phyloP scores from a whole-genome alignment of 306 rosid species.

The Phaseolus lunatus region DNA sequence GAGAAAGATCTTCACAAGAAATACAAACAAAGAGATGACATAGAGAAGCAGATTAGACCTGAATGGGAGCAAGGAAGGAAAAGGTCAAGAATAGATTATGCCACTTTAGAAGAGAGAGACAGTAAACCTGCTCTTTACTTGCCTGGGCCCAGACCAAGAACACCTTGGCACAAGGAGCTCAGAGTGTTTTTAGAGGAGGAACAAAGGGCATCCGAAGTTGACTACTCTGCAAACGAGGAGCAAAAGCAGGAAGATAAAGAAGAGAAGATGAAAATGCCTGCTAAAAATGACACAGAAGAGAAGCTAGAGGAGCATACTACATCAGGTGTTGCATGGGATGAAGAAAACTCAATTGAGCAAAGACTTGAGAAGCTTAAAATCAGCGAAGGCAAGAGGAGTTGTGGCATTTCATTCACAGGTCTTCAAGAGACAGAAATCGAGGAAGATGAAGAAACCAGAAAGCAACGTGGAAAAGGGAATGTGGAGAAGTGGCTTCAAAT shows the following conservation, averaged over 20 bases:
- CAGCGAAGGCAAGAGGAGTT: slow-evolving; percentile 53
- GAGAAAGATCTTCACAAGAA: slow-evolving; percentile 91
- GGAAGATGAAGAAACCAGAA: slow-evolving; percentile 86
- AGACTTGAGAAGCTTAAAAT: slow-evolving; percentile 62
- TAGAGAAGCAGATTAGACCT: slow-evolving; percentile 81
- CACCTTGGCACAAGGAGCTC: slow-evolving; percentile 83
- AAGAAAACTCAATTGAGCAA: slow-evolving; percentile 56
- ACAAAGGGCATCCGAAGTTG: slow-evolving; percentile 69
- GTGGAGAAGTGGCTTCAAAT: slow-evolving; percentile 95
- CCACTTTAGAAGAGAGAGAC: slow-evolving; percentile 59
- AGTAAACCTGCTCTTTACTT: slow-evolving; percentile 59
- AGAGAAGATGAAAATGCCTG: slow-evolving; percentile 45
- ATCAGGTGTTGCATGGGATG: slow-evolving; percentile 57
- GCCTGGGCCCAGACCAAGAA: slow-evolving; percentile 64
- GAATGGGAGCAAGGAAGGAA: slow-evolving; percentile 85
- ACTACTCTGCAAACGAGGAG: slow-evolving; percentile 56
- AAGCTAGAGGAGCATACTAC: slow-evolving; percentile 54
- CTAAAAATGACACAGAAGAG: slow-evolving; percentile 42
- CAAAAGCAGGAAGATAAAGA: slow-evolving; percentile 51
- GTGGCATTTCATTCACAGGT: slow-evolving; percentile 48
- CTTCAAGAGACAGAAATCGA: slow-evolving; percentile 56
- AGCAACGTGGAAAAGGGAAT: slow-evolving; percentile 87
- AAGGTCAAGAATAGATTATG: slow-evolving; percentile 78
- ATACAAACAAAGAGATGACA: slow-evolving; percentile 72
- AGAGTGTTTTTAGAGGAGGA: slow-evolving; percentile 90